phyloP scores from a whole-genome alignment of 768 basidiomycete genomes.

The Fistulinella prunicolor region DNA sequence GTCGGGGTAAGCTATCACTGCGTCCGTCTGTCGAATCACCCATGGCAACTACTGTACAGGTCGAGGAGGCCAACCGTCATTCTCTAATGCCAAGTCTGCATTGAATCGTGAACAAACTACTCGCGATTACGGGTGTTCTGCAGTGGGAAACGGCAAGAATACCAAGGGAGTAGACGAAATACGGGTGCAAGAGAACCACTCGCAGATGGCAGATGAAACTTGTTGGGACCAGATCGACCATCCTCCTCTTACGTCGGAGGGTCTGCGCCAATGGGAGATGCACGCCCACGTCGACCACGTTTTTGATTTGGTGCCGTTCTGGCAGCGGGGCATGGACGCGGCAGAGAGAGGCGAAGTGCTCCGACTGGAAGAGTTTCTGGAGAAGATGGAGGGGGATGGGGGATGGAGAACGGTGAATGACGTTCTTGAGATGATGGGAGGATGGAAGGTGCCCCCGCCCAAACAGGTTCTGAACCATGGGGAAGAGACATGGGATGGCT shows the following conservation, averaged over 20 bases:
- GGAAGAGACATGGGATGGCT: too few species aligned
- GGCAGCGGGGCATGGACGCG: conserved; percentile 47
- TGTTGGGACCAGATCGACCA: conserved; percentile 31
- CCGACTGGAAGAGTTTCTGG: conserved; percentile 45
- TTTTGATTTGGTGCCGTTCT: conserved; percentile 51
- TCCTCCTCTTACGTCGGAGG: conserved; percentile 29
- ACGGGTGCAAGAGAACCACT: conserved; percentile 3
- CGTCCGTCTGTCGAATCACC: neutral
- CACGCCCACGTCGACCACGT: conserved; percentile 44
- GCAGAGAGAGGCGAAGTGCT: conserved; percentile 44
- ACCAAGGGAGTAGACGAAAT: neutral
- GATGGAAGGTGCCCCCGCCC: conserved; percentile 13
- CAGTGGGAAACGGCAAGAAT: conserved; percentile 1
- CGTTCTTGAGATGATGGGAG: conserved; percentile 30
- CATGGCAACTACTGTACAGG: conserved; percentile 18
- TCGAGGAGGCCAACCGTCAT: conserved; percentile 22
- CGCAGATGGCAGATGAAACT: conserved; percentile 17
- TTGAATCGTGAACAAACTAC: conserved; percentile 30
- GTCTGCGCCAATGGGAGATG: conserved; percentile 28
- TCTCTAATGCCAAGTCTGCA: conserved; percentile 29
- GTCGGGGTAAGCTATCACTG: conserved; percentile 15
- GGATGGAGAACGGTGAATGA: conserved; percentile 31
- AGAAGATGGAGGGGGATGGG: conserved; percentile 36
- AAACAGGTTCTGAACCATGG: too few species aligned
- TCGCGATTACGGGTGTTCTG: conserved; percentile 17